phyloP scores from a whole-genome alignment of 2,329 filamentous ascomycete genomes.

The Daldinia sp. region DNA sequence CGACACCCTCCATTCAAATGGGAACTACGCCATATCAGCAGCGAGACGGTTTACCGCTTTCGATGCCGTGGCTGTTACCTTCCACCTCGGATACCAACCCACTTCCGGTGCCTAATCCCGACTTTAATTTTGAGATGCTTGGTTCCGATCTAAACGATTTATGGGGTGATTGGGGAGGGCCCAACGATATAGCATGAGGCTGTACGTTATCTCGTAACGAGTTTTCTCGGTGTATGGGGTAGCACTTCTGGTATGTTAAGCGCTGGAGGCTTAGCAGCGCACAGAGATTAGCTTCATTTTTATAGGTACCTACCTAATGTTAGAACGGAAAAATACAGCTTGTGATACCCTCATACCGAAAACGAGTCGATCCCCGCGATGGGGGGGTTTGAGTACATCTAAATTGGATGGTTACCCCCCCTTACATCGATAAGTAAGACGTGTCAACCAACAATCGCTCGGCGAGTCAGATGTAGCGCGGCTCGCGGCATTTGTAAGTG shows the following conservation, averaged over 20 bases:
- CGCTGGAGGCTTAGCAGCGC: background rate
- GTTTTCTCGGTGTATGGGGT: background rate
- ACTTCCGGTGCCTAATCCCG: constrained; percentile 55
- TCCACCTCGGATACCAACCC: constrained; percentile 44
- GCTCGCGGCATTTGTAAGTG: too few species aligned
- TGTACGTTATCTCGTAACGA: constrained; percentile 36
- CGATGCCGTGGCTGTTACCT: constrained; percentile 48
- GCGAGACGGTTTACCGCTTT: constrained; percentile 42
- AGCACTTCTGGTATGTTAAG: background rate
- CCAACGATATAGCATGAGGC: background rate
- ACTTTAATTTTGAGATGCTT: constrained; percentile 62
- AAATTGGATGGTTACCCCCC: too few species aligned
- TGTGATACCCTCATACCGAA: constrained; percentile 23
- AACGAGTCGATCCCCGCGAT: background rate
- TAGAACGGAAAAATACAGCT: constrained; percentile 13
- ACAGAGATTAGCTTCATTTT: background rate
- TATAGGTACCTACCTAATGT: too few species aligned
- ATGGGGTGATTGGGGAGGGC: constrained; percentile 56
- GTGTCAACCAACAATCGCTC: too few species aligned
- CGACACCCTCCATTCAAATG: constrained; percentile 36
- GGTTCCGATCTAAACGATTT: constrained; percentile 64
- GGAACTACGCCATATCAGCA: constrained; percentile 36
- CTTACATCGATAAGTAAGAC: too few species aligned
- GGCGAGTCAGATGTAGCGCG: too few species aligned
- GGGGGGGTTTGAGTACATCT: background rate